Percentiles rank a stretch among this genome's conserved stretches.
phyloP scores from a whole-genome alignment of 2,329 filamentous ascomycete genomes.

The Sarocladium strictum region DNA sequence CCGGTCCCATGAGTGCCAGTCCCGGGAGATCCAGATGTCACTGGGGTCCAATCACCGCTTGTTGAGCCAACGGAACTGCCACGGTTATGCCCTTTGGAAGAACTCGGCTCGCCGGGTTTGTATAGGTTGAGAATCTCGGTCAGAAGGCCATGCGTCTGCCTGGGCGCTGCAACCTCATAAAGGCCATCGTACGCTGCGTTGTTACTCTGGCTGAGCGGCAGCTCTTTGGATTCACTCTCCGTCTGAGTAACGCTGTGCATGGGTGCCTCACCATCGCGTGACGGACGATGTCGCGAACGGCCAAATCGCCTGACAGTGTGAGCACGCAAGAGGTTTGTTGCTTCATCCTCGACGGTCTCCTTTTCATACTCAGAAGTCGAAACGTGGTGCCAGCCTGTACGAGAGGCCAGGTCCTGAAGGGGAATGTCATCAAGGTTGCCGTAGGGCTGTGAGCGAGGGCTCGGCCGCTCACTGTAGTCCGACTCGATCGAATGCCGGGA shows the following conservation, averaged over 20 bases:
- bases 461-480: constrained; percentile 22
- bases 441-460: constrained; percentile 4
- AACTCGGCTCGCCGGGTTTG: constrained; percentile 27
- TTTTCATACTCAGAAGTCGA: background rate
- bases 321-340: constrained; percentile 36
- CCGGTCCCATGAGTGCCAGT: constrained; percentile 23
- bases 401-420: constrained; percentile 23
- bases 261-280: constrained; percentile 9
- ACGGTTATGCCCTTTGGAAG: constrained; percentile 9
- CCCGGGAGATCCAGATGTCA: constrained; percentile 24
- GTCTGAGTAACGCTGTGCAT: background rate
- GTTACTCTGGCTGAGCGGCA: constrained; percentile 25
- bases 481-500: constrained; percentile 30
- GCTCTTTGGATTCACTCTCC: background rate
- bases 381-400: background rate
- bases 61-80: constrained; percentile 23
- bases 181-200: constrained; percentile 35
- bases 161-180: constrained; percentile 33
- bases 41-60: background rate
- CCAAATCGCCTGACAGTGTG: constrained; percentile 24
- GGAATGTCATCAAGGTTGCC: constrained; percentile 21
- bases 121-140: constrained; percentile 42
- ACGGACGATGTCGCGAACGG: background rate
- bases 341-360: constrained; percentile 23
- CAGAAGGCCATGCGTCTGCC: constrained; percentile 37